Base-by-base conservation (phyloP, 768 basidiomycete genomes). In the Pleurotus sapidus region DNA sequence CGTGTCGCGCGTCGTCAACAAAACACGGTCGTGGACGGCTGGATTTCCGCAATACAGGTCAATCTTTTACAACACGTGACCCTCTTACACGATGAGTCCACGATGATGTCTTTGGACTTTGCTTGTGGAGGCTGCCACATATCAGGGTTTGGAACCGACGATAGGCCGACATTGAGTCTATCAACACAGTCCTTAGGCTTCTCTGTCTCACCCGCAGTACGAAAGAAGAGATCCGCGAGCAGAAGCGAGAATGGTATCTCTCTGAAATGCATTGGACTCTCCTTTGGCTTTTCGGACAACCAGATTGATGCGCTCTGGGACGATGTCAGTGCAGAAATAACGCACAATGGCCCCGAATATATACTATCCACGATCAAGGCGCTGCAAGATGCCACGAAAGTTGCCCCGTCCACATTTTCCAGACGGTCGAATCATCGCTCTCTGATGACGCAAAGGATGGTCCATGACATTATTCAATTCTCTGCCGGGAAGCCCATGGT, bases 401-500 rank as follows among this genome's bases (percentile, higher is more conserved):
- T 72, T 20, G 60, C 76, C 8, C 30, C 50, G 7, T 42, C 47
- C 34, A 55, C 71, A 11, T 48, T 65, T 56, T 66, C 67, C 51
- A 67, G 66, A 20, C 74, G 73, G 67, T 63, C 64, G 17, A 58
- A 64, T 8, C 63, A 71, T 50, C 68, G 60, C 12, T 67, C 69
- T 3, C 60, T 65, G 5, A 67, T 67, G n/a, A 72, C 73, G 45
- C 72, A 69, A 53, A 63, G 65, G n/a, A 68, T 81, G 17, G 70
- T 87, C 18, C 71, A 73, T 49, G 70, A 73, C 43, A 77, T 88
- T 49, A 73, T 91, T 50, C 66, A 71, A 57, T 72, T 72, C 51
- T 84, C 86, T n/a, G 71, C 73, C 25, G 71, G 80, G 27, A 71
- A 77, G 20, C 66, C 82, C 3, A 70, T 84, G 25, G 76, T 90